phyloP scores from a whole-genome alignment of 768 basidiomycete genomes.

The Trametes meyenii region DNA sequence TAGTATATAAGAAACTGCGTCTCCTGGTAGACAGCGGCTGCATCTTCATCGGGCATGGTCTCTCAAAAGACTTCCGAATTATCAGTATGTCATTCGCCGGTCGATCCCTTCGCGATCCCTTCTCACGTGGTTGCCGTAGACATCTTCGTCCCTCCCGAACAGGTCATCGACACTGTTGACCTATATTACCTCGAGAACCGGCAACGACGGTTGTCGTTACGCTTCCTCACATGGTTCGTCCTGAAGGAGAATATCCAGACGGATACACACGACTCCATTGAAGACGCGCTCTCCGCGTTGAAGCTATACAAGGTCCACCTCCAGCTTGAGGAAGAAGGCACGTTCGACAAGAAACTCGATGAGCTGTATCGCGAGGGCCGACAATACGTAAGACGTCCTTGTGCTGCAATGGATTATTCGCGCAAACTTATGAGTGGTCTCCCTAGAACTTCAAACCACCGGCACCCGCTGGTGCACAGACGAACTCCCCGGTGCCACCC shows the following conservation, averaged over 20 bases:
- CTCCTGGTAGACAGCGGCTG: slow-evolving; percentile 93
- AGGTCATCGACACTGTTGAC: slow-evolving; percentile 97
- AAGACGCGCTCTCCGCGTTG: slow-evolving; percentile 88
- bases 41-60: slow-evolving; percentile 95
- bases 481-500: slow-evolving; percentile 1
- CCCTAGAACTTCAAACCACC: slow-evolving; percentile 28
- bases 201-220: slow-evolving; percentile 86
- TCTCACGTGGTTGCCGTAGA: slow-evolving; percentile 49
- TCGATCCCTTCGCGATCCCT: not conserved
- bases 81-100: slow-evolving; percentile 69
- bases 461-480: slow-evolving; percentile 1
- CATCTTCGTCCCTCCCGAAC: slow-evolving; percentile 92
- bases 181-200: slow-evolving; percentile 85
- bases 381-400: slow-evolving; percentile 58
- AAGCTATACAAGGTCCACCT: slow-evolving; percentile 83
- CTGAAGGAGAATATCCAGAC: slow-evolving; percentile 90
- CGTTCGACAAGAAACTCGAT: slow-evolving; percentile 88
- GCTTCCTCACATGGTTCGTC: slow-evolving; percentile 95
- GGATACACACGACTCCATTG: slow-evolving; percentile 97
- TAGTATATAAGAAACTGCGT: slow-evolving; percentile 98
- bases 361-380: slow-evolving; percentile 79
- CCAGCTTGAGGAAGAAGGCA: slow-evolving; percentile 69
- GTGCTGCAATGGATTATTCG: too few relatives aligned
- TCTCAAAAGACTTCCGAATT: slow-evolving; percentile 97
- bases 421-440: not conserved